phyloP scores from a whole-genome alignment of 768 basidiomycete genomes.

The Solioccasus polychromus region DNA sequence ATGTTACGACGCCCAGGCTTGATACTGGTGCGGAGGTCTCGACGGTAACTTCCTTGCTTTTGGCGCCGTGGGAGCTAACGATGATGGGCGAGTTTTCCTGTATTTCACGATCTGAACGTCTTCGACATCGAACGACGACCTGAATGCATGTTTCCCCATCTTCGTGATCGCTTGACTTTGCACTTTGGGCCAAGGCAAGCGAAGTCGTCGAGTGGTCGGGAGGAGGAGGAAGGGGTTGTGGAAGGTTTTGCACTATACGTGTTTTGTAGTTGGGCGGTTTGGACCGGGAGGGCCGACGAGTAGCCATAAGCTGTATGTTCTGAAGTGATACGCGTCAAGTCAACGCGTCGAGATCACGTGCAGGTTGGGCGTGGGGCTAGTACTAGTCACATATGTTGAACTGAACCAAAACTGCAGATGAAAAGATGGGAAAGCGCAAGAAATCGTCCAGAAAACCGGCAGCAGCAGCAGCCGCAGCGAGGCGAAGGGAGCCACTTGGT shows the following conservation, averaged over 20 bases:
- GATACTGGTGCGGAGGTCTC: slow-evolving; percentile 71
- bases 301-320: slow-evolving; percentile 47
- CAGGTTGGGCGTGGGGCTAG: not conserved
- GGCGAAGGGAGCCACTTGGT: slow-evolving; percentile 75
- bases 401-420: too few species aligned
- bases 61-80: slow-evolving; percentile 73
- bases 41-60: slow-evolving; percentile 73
- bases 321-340: slow-evolving; percentile 30
- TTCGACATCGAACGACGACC: slow-evolving; percentile 88
- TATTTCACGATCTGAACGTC: slow-evolving; percentile 81
- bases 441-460: slow-evolving; percentile 87
- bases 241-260: slow-evolving; percentile 39
- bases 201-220: slow-evolving; percentile 25
- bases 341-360: slow-evolving; percentile 36
- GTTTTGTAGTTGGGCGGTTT: slow-evolving; percentile 36
- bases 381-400: too few species aligned
- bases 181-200: slow-evolving; percentile 19
- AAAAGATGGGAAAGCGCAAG: slow-evolving; percentile 82
- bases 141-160: slow-evolving; percentile 82
- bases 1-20: slow-evolving; percentile 67
- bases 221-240: slow-evolving; percentile 16
- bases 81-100: slow-evolving; percentile 86
- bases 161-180: slow-evolving; percentile 29
- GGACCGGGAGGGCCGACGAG: slow-evolving; percentile 57
- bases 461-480: slow-evolving; percentile 56